Conservation (phyloP, 192 early-diverging fungal species). For the Coemansia sp. region DNA sequence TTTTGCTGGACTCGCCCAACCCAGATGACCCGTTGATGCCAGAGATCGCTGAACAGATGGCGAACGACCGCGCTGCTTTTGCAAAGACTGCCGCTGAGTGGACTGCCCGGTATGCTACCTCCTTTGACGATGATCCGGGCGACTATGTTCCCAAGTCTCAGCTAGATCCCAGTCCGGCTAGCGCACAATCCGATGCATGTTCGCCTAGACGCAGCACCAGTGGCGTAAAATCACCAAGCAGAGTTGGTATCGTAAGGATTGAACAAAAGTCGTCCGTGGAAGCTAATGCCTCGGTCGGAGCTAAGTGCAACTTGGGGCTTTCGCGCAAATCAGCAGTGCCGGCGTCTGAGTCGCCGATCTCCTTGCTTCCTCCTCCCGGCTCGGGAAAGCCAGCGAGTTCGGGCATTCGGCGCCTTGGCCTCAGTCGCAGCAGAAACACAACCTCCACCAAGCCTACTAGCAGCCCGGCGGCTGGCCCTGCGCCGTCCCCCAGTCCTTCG, state of each 20-base stretch:
- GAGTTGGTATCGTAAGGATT: too few species aligned
- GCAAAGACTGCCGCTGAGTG: constrained; percentile 24
- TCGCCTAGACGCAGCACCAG: not conserved
- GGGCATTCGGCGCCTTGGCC: constrained; percentile 36
- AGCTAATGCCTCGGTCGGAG: not conserved
- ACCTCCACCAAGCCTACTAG: not conserved
- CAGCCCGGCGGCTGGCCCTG: not conserved
- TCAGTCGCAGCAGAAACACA: constrained; percentile 38
- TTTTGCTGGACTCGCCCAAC: constrained; percentile 67
- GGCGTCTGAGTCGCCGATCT: not conserved
- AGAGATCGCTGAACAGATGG: constrained; percentile 55
- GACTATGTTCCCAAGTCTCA: constrained; percentile 11
- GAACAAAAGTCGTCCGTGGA: not conserved
- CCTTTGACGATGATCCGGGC: constrained; percentile 13
- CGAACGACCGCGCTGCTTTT: constrained; percentile 22
- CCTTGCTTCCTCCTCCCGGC: constrained; percentile 9
- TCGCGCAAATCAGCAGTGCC: constrained; percentile 28
- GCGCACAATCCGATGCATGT: not conserved
- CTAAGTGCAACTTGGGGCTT: constrained; percentile 14
- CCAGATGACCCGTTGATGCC: constrained; percentile 73
- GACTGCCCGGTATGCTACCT: constrained; percentile 31
- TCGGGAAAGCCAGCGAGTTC: constrained; percentile 14
- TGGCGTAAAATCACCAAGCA: not conserved
- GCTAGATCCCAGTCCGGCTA: not conserved
- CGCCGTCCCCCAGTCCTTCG: not conserved